Evolutionary conservation across 2,329 filamentous ascomycete genomes (phyloP), one percentile per base, ranked within the genome.

Genomic region (Lasiodiplodia sp.): DNA sequence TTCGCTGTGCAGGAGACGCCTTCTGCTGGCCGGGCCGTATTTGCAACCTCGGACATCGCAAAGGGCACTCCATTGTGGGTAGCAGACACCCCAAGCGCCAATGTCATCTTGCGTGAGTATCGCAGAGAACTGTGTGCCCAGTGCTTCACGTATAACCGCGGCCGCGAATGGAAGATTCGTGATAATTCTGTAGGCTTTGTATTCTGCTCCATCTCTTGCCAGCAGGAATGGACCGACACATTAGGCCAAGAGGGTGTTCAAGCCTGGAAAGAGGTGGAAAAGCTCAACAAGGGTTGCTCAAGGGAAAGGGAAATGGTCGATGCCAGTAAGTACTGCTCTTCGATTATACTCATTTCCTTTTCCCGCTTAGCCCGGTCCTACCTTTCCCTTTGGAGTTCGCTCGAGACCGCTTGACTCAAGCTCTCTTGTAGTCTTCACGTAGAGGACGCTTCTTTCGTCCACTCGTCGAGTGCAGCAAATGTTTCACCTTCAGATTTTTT

Each of bases 111-210:
- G 51, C 79, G 82, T 57, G 77, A 82, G 60, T 85, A 84, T 72
- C 77, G 81, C 10, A 81, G 82, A 51, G 83, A 85, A 75, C 83
- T 84, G 12, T 85, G 83, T 73, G 82, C 79, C 0, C 75, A 80
- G 31, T 85, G 83, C 72, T 84, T 85, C 67, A 67, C 69, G 23
- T 85, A 84, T 72, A 79, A 84, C 37, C 75, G 79, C 25, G 83
- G 83, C 1, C 76, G 81, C 3, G 79, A 79, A 53, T 72, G 83
- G 68, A 73, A 73, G 6, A 73, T 83, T 5, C 77, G 80, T 18
- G 79, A 82, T 47, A 70, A 73, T 55, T 71, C 69, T 2, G 74
- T 78, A 25, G 82, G 81, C 3, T 82, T 82, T 69, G 80, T 79
- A 0, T 85, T 84, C 66, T 85, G 83, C 73, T 74, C 74, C 0